phyloP scores from a whole-genome alignment of 805 yeast species.

The Cyberlindnera galapagoensis region DNA sequence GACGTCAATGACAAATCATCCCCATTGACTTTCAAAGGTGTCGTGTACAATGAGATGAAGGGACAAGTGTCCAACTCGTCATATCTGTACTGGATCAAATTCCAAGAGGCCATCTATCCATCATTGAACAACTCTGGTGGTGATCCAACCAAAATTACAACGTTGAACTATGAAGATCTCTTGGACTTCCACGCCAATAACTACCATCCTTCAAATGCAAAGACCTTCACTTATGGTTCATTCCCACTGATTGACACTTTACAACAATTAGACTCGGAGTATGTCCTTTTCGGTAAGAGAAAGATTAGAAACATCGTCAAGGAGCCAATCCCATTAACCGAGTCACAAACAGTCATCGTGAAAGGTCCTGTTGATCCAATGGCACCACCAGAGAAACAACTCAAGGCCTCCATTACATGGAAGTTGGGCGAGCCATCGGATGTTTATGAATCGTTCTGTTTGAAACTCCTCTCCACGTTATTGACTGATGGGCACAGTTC shows the following conservation, averaged over 20 bases:
- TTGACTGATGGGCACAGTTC: slow-evolving; percentile 90
- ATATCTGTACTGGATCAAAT: slow-evolving; percentile 78
- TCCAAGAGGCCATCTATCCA: slow-evolving; percentile 78
- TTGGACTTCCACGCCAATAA: slow-evolving; percentile 65
- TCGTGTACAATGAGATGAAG: slow-evolving; percentile 97
- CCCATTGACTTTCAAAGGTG: slow-evolving; percentile 81
- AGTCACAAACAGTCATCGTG: slow-evolving; percentile 30
- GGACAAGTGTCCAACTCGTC: slow-evolving; percentile 91
- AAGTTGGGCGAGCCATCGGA: slow-evolving; percentile 67
- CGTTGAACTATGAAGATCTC: slow-evolving; percentile 66
- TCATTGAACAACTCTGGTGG: slow-evolving; percentile 90
- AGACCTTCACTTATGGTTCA: slow-evolving; percentile 82
- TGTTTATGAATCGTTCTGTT: slow-evolving; percentile 60
- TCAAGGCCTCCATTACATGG: slow-evolving; percentile 86
- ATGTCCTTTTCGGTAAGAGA: slow-evolving; percentile 48
- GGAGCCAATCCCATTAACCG: slow-evolving; percentile 27
- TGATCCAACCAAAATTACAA: slow-evolving; percentile 77
- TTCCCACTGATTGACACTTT: slow-evolving; percentile 60
- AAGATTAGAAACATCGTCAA: slow-evolving; percentile 26
- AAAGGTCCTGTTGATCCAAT: slow-evolving; percentile 83
- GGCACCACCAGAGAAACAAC: slow-evolving; percentile 59
- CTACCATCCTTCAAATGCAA: slow-evolving; percentile 89
- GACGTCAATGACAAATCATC: slow-evolving; percentile 48
- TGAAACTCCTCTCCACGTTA: slow-evolving; percentile 64
- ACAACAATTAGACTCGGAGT: slow-evolving; percentile 44